Base-by-base conservation (phyloP, 805 yeast genomes). In the Monosporozyma aerobia region DNA sequence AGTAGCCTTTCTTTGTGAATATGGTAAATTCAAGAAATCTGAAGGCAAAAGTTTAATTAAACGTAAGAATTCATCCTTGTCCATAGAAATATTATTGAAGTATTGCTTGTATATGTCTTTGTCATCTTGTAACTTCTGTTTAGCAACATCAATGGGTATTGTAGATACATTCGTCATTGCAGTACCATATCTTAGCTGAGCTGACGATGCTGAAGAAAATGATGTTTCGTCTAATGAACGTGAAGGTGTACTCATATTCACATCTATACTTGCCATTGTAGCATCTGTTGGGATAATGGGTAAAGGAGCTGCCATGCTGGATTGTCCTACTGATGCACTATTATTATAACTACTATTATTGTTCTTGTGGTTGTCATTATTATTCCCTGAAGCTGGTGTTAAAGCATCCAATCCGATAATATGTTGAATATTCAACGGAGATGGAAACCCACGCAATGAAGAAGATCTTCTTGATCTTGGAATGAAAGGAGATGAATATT, bases 1-100 rank as follows among this genome's bases (percentile, higher is more conserved):
- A 2, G 71, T 54, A 56, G 72, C 79, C 53, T 79, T 77, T 51
- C 88, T 69, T 58, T 79, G 83, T 1, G 85, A 79, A 60, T 81
- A 81, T 0, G 86, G 85, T 54, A 80, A 67, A 25, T 75, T 77
- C 53, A 73, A 69, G 60, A 81, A 82, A 59, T 80, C 75, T 1
- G 72, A 64, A 0, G 87, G 87, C 23, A 81, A 61, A 49, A 63
- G 59, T 3, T 59, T 60, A 14, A 69, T 61, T 8, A 73, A 49
- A 16, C 61, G 54, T n/a, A 61, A 60, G 9, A 71, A 65, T 32
- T 68, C 70, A 23, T 61, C 67, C 4, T 14, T 51, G n/a, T 37
- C 43, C 11, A 49, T 44, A 14, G 37, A 9, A 44, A 23, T 44
- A 27, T 33, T 47, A 35, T 33, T 49, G 16, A 44, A 49, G 29